These are phyloP conservation scores for Coprinopsis marcescibilis DNA, from an alignment of 768 basidiomycete species.

Conservation along the genomic window DNA sequence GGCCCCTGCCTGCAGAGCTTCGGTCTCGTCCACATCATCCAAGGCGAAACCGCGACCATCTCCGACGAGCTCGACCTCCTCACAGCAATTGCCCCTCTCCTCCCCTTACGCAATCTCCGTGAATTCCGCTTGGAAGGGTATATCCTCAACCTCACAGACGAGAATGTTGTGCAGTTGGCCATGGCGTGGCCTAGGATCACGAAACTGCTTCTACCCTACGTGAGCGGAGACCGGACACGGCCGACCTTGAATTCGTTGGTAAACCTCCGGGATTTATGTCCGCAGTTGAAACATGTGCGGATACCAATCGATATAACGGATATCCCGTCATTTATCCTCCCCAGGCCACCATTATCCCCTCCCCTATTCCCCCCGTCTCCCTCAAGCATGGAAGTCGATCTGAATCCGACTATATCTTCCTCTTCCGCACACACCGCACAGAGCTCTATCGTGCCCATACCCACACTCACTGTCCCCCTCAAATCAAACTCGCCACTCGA, in stretches of 20 bases:
- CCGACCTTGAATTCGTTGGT: constrained; percentile 19
- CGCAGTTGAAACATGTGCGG: constrained; percentile 17
- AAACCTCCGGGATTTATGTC: constrained; percentile 16
- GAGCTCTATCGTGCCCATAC: neutral
- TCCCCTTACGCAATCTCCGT: constrained; percentile 16
- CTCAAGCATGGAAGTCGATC: too few species aligned
- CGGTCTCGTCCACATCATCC: constrained; percentile 17
- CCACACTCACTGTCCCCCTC: neutral
- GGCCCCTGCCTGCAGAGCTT: constrained; percentile 18
- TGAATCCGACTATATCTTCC: too few species aligned
- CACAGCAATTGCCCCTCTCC: constrained; percentile 18
- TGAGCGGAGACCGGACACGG: constrained; percentile 11
- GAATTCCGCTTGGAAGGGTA: constrained; percentile 25
- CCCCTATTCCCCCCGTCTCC: neutral
- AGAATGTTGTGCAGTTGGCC: constrained; percentile 20
- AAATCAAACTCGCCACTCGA: neutral
- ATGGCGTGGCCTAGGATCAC: constrained; percentile 23
- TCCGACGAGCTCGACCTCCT: constrained; percentile 13
- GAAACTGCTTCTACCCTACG: constrained; percentile 21
- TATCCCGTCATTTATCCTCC: constrained; percentile 12
- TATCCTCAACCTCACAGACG: constrained; percentile 20
- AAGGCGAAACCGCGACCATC: constrained; percentile 6
- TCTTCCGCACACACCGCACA: neutral
- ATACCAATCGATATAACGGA: constrained; percentile 20
- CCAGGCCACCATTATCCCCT: constrained; percentile 8